Percentiles rank a stretch among this genome's conserved stretches.
phyloP scores from a whole-genome alignment of 371 early-diverging fungal species.

The Coemansia sp. region DNA sequence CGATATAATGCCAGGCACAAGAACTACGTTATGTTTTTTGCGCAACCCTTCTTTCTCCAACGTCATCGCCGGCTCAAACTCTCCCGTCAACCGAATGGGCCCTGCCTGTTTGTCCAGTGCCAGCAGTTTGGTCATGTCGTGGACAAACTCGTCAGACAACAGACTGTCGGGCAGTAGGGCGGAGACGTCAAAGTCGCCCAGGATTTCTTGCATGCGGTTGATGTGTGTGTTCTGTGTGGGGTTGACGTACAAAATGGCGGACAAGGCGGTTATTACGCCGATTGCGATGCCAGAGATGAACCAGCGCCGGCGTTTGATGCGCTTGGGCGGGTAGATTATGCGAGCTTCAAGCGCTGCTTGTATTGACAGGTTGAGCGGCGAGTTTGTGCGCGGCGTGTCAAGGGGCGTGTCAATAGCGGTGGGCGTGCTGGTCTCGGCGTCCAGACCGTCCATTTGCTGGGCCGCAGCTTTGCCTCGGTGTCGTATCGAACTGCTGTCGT shows the following conservation, averaged over 20 bases:
- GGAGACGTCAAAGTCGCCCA: conserved; percentile 64
- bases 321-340: conserved; percentile 19
- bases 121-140: conserved; percentile 61
- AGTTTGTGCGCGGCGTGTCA: conserved; percentile 25
- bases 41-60: conserved; percentile 27
- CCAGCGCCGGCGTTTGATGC: conserved; percentile 39
- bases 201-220: conserved; percentile 39
- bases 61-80: conserved; percentile 41
- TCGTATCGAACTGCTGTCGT: not conserved
- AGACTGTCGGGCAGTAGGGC: conserved; percentile 65
- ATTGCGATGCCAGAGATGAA: conserved; percentile 58
- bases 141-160: conserved; percentile 68
- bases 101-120: conserved; percentile 43
- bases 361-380: not conserved
- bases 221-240: conserved; percentile 42
- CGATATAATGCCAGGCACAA: conserved; percentile 91
- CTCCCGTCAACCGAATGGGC: conserved; percentile 10
- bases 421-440: conserved; percentile 19
- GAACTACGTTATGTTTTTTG: conserved; percentile 66
- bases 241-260: conserved; percentile 50
- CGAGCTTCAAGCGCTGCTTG: conserved; percentile 13
- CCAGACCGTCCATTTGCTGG: not conserved
- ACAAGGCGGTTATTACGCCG: conserved; percentile 55
- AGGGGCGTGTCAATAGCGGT: conserved; percentile 34
- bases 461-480: not conserved